Base-by-base conservation (phyloP, 345 rosid genomes). In the Hypericum perforatum region DNA sequence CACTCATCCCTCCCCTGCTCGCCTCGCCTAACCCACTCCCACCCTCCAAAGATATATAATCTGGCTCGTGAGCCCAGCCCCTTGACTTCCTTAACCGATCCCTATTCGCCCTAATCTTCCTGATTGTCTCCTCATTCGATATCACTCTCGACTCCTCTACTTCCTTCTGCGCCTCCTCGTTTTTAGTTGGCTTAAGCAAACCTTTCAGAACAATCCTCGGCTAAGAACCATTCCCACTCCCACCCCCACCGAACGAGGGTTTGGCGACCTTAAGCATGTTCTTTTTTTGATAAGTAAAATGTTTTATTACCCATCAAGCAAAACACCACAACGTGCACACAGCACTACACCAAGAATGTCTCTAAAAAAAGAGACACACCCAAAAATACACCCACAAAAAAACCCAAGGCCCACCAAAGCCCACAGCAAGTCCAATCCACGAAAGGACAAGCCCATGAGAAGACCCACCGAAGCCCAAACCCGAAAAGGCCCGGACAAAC, bases 1-100 rank as follows among this genome's bases (percentile, higher is more conserved):
- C 98, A 11, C 97, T 90, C 56, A 82, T 57, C 11, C 69, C 95
- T 53, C 81, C 94, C 10, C 52, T 63, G 6, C 70, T 65, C 14
- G 65, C 70, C 37, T 53, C 43, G 7, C 45, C 76, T n/a, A 60
- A 73, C 7, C 76, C 58, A 47, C 72, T 66, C 43, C 83, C 77
- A 16, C 71, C 70, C 60, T 87, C 95, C 65, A 91, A 63, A 0
- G 94, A 76, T 38, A 91, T 91, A 57, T 71, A 89, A 68, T 85
- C 92, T 6, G 95, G 84, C 7, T 84, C 82, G 0, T 79, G 74
- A 8, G 72, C 64, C 32, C 1, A 22, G 32, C 32, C 32, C 45
- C 81, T 62, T 5, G 97, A 75, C 51, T 75, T 79, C 68, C 88
- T 71, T 76, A 66, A 44, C 47, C 75, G 72, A 55, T 85, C 96